Evolutionary conservation across 176 grass and related monocot species (phyloP).

Genomic region (Aegilops sharonensis): DNA sequence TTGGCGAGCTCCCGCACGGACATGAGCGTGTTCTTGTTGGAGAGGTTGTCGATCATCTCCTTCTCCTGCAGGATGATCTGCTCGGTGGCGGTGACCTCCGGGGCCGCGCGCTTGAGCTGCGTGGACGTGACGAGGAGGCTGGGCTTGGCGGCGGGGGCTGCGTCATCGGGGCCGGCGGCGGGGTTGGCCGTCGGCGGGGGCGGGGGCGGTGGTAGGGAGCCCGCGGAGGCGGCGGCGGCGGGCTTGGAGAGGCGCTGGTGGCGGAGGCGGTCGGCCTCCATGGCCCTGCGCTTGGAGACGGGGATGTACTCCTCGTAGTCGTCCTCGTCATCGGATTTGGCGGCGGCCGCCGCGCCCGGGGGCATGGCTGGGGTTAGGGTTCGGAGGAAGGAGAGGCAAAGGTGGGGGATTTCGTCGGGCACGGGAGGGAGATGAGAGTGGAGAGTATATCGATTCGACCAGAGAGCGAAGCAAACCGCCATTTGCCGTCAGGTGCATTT

Average conservation of each 20-base stretch:
- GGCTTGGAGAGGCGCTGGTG: conserved; percentile 38
- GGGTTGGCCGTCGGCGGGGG: not conserved
- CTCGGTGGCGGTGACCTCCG: conserved; percentile 63
- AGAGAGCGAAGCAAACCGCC: not conserved
- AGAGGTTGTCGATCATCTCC: conserved; percentile 79
- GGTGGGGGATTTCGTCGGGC: not conserved
- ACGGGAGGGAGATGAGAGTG: not conserved
- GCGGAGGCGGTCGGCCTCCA: conserved; percentile 49
- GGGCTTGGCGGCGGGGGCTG: conserved; percentile 35
- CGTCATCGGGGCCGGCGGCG: not conserved
- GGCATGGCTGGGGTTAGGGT: conserved; percentile 29
- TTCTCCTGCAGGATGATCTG: conserved; percentile 67
- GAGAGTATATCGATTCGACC: not conserved
- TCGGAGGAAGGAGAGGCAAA: not conserved
- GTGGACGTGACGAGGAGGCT: conserved; percentile 66
- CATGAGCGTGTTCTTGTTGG: conserved; percentile 71
- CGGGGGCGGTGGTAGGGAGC: not conserved
- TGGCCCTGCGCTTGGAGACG: conserved; percentile 58
- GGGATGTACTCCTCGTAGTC: conserved; percentile 69
- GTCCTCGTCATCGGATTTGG: conserved; percentile 24
- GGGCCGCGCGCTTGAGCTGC: conserved; percentile 69
- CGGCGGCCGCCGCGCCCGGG: not conserved
- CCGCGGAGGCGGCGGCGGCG: conserved; percentile 7
- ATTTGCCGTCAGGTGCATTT: not conserved
- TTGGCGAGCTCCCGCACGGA: conserved; percentile 87